phyloP scores from a whole-genome alignment of 208 protist genomes.

The Leishmania aethiopica region DNA sequence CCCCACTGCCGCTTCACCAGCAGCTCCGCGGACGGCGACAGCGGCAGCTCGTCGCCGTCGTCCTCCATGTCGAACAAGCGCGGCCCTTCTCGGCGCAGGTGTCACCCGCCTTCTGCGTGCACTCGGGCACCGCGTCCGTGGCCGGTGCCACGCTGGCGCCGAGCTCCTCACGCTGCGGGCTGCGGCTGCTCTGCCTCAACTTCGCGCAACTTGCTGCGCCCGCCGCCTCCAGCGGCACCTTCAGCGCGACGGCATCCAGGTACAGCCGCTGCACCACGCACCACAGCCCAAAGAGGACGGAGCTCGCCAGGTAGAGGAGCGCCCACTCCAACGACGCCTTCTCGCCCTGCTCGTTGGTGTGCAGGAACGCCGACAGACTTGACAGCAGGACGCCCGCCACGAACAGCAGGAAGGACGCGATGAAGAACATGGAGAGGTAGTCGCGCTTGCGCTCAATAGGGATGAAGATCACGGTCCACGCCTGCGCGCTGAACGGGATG shows the following conservation, averaged over 20 bases:
- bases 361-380: slow-evolving; percentile 54
- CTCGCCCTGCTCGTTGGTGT: slow-evolving; percentile 12
- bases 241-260: slow-evolving; percentile 61
- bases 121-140: background rate
- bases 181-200: background rate
- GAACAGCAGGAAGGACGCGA: slow-evolving; percentile 68
- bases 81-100: slow-evolving; percentile 9
- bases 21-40: slow-evolving; percentile 25
- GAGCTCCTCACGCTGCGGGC: background rate
- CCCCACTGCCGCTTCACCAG: slow-evolving; percentile 58
- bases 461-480: slow-evolving; percentile 81
- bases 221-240: slow-evolving; percentile 3
- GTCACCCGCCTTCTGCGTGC: background rate
- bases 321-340: slow-evolving; percentile 57
- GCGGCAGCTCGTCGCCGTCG: slow-evolving; percentile 23
- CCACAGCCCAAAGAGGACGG: slow-evolving; percentile 77
- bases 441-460: slow-evolving; percentile 67
- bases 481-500: slow-evolving; percentile 79
- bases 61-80: slow-evolving; percentile 18
- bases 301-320: slow-evolving; percentile 75
- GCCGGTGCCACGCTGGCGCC: background rate
- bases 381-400: slow-evolving; percentile 67
- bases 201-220: background rate
- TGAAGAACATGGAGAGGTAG: slow-evolving; percentile 72
- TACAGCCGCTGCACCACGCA: slow-evolving; percentile 85